Base-by-base conservation (phyloP, 768 basidiomycete genomes). In the Roridomyces roridus region DNA sequence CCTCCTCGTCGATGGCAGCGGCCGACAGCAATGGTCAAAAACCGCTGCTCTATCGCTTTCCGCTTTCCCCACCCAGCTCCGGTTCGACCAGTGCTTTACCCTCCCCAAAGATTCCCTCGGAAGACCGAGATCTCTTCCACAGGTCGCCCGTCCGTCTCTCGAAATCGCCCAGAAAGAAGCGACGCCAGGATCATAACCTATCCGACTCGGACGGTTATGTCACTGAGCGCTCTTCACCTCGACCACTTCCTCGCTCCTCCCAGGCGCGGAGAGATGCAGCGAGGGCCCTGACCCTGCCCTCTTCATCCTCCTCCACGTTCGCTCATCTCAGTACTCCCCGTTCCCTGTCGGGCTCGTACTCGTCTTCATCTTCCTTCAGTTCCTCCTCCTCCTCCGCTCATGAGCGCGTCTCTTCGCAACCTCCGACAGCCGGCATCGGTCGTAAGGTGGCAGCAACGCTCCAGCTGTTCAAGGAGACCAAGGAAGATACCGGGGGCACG, bases 381-480 rank as follows among this genome's bases (percentile, higher is more conserved):
- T 66, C 74, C n/a, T 72, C 70, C 25, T 68, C 69, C 20, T 68
- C 70, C 10, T 67, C 70, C 20, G 66, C 68, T 46, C 67, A 63
- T 14, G 72, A 75, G 37, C 55, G 43, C 15, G 51, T 65, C 29
- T 65, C 66, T 5, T 60, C 68, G 15, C 70, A 68, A 23, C 72
- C 71, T 46, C 62, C 73, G 17, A 69, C 68, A 29, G 66, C 75
- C 37, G 86, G 85, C 18, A 89, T 87, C 44, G 87, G 90, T 26
- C 85, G 92, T 63, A 94, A 94, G 70, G 91, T 94, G 28, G 92
- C 92, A 2, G 91, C 88, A 11, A 86, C 87, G 6, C 78, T 94
- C 11, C 87, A 92, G 63, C 79, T 94, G 11, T 94, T 94, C 79
- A 92, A 88, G 65, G 89, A 91, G 73, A 87, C 89, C 0, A 74